Evolutionary conservation across 2,329 filamentous ascomycete species (phyloP).

Genomic region (Botrytis byssoidea): DNA sequence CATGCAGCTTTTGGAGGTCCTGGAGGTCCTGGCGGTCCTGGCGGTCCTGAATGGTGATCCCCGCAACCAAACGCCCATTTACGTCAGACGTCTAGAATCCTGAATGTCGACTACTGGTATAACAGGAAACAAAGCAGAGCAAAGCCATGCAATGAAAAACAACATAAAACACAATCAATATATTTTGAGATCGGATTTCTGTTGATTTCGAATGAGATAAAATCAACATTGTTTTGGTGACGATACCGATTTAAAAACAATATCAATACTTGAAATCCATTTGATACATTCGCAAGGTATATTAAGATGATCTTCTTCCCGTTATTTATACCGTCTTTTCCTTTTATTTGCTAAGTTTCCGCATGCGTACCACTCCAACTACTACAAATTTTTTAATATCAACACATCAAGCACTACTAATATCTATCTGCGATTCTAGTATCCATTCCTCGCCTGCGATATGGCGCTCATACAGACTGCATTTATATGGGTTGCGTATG

Average conservation of each 20-base stretch:
- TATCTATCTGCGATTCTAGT: not conserved
- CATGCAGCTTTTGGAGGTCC: not conserved
- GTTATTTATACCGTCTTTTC: not conserved
- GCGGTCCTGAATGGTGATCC: not conserved
- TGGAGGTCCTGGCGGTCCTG: not conserved
- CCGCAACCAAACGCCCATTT: slow-evolving; percentile 9
- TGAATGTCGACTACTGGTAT: not conserved
- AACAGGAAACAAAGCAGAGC: not conserved
- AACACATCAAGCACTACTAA: slow-evolving; percentile 1
- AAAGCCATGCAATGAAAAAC: not conserved
- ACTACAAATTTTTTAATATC: not conserved
- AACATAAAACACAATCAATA: not conserved
- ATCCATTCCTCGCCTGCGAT: slow-evolving; percentile 18
- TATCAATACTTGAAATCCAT: not conserved
- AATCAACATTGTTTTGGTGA: not conserved
- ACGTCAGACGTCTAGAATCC: slow-evolving; percentile 18
- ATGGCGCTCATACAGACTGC: slow-evolving; percentile 72
- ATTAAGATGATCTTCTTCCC: not conserved
- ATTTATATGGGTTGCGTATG: slow-evolving; percentile 94
- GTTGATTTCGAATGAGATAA: not conserved
- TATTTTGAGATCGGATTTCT: not conserved
- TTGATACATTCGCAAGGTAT: not conserved
- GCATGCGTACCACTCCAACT: slow-evolving; percentile 4
- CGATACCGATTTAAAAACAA: not conserved
- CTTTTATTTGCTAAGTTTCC: not conserved